phyloP scores from a whole-genome alignment of 208 protist species.

The Wallacemonas rigidus region DNA sequence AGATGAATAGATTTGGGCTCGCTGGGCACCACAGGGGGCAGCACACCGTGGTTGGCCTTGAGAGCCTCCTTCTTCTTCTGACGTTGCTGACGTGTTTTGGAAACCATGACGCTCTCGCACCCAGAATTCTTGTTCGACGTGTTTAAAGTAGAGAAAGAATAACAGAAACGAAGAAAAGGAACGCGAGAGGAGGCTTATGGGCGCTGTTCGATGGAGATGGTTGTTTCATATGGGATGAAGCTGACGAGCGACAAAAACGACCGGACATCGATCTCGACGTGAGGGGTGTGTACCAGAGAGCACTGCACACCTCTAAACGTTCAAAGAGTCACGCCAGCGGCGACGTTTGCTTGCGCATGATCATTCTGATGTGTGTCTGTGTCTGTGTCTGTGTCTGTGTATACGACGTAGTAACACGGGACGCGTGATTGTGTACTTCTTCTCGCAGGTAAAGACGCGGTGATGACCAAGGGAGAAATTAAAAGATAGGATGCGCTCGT shows the following conservation, averaged over 20 bases:
- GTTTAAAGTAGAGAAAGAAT: neutral
- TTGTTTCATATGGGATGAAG: neutral
- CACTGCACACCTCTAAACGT: no score
- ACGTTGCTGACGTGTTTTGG: constrained; percentile 85
- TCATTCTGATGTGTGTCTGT: neutral
- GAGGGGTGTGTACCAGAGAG: no score
- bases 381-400: constrained; percentile 6
- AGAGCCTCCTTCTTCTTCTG: constrained; percentile 78
- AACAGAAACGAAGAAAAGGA: constrained; percentile 7
- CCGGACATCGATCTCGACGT: no score
- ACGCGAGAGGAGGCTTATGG: neutral
- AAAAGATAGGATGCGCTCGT: no score
- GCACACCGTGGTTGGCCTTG: constrained; percentile 62
- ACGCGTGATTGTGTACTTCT: no score
- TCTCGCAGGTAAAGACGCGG: no score
- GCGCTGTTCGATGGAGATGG: neutral
- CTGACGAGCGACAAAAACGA: neutral
- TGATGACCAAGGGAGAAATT: no score
- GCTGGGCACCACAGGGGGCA: constrained; percentile 63
- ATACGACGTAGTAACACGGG: neutral
- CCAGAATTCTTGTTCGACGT: neutral
- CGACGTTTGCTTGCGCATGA: no score
- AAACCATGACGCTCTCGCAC: constrained; percentile 66
- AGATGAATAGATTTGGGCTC: constrained; percentile 80
- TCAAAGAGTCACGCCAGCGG: no score